Base-by-base conservation (phyloP, 2,329 filamentous ascomycete species). In the Coniochaeta sp. region DNA sequence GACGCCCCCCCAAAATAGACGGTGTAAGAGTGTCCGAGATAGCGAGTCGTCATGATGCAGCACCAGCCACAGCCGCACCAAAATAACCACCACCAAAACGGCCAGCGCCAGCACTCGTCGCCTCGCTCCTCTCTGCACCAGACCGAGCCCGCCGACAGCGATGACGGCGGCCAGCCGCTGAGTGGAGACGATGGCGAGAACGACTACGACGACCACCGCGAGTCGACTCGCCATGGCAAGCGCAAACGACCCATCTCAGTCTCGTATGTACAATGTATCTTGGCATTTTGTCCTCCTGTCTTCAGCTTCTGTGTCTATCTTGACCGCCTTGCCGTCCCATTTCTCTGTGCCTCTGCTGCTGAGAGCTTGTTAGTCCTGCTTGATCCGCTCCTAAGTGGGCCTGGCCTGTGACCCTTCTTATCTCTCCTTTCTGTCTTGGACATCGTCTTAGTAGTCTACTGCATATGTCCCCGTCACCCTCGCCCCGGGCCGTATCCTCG, bases 191-290 rank as follows among this genome's bases (percentile, higher is more conserved):
- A 78, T 52, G 67, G 70, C 57, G 74, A 77, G 58, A 67, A 72
- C 60, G 78, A 81, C 50, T 76, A 77, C 61, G 76, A 79, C 61
- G 75, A 76, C 59, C 69, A 74, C 56, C 63, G 67, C 43, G 76
- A 80, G 58, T 68, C 72, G 24, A 70, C 70, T 33, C 76, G 75
- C 58, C 47, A 52, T 8, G 74, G 80, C 61, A 87, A 87, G 72
- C 80, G 84, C 63, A 87, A 86, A 70, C 77, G 84, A 61, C 81
- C 82, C 62, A 77, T 85, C 57, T 85, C 83, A 62, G 83, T 85
- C 62, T 85, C 83, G 83, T 86, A 78, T 67, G 77, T 77, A 56
- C 47, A n/a, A 63, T 61, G 62, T 64, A 33, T 62, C 57, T 34
- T 61, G 59, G 47, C 52, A n/a, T 56, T 28, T 47, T 43, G 12